These are phyloP conservation scores for Pleurostoma richardsiae DNA, from an alignment of 2,329 filamentous ascomycete species.

Conservation along the genomic window DNA sequence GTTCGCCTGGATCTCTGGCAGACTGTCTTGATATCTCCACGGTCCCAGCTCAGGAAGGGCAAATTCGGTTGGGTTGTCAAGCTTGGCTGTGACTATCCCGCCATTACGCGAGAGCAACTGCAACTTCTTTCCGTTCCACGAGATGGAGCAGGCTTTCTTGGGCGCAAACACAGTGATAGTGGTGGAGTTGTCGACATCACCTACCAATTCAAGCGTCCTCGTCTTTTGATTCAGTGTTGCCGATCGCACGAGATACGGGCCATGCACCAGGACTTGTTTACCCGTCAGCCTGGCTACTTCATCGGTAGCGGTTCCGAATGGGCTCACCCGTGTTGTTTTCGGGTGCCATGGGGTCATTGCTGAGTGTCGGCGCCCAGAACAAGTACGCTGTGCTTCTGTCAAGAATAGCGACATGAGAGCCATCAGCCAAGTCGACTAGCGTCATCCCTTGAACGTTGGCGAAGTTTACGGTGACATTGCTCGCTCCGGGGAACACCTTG, in stretches of 20 bases:
- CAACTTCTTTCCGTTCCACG: slow-evolving; percentile 44
- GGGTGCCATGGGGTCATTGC: slow-evolving; percentile 36
- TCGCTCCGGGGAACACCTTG: slow-evolving; percentile 31
- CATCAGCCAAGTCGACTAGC: slow-evolving; percentile 39
- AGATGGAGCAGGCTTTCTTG: slow-evolving; percentile 34
- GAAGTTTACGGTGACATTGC: slow-evolving; percentile 38
- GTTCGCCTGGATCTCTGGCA: slow-evolving; percentile 37
- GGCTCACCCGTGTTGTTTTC: slow-evolving; percentile 37
- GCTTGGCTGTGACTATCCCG: slow-evolving; percentile 18
- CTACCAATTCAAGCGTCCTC: slow-evolving; percentile 32
- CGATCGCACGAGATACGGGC: slow-evolving; percentile 45
- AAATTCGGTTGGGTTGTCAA: slow-evolving; percentile 20
- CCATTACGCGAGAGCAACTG: slow-evolving; percentile 17
- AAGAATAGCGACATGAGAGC: slow-evolving; percentile 43
- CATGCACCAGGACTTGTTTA: slow-evolving; percentile 40
- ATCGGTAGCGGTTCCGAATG: not conserved
- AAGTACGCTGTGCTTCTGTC: slow-evolving; percentile 49
- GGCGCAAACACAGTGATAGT: slow-evolving; percentile 42
- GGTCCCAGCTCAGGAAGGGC: slow-evolving; percentile 31
- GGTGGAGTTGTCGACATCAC: slow-evolving; percentile 33
- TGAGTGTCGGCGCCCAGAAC: slow-evolving; percentile 50
- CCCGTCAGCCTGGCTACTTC: not conserved
- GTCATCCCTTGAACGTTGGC: slow-evolving; percentile 43
- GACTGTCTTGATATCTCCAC: slow-evolving; percentile 42
- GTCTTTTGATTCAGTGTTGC: slow-evolving; percentile 26